Evolutionary conservation across 306 rosid species (phyloP).

Genomic region (Pyrus pyrifolia): DNA sequence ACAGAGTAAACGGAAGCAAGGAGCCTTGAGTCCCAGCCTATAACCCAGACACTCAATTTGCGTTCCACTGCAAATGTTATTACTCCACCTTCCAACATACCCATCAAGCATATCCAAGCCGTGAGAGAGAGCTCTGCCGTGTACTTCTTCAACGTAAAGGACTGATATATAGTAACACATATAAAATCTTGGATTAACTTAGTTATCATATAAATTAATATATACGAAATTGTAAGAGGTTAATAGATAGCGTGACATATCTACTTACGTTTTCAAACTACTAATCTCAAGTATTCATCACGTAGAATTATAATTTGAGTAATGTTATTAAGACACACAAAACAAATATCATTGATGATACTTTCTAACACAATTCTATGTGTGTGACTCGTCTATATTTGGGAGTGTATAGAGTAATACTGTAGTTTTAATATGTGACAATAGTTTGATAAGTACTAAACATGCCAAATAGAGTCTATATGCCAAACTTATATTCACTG

Average conservation of each 20-base stretch:
- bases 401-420: no score
- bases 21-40: conserved; percentile 97
- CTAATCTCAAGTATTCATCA: no score
- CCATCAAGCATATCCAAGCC: conserved; percentile 76
- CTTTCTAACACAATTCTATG: no score
- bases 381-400: no score
- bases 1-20: conserved; percentile 91
- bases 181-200: neutral
- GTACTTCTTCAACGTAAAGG: conserved; percentile 81
- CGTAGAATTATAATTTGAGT: no score
- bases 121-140: conserved; percentile 94
- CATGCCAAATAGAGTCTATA: neutral
- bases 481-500: neutral
- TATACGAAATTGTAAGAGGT: neutral
- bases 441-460: neutral
- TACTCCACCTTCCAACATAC: conserved; percentile 68
- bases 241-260: no score
- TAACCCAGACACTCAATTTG: conserved; percentile 62
- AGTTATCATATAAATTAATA: no score
- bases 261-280: neutral
- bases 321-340: no score
- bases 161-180: conserved; percentile 29
- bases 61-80: conserved; percentile 62
- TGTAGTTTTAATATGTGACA: neutral
- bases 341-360: no score